A percentile compares a stretch with the other conserved stretches of the same genome.
Evolutionary conservation across 2,329 filamentous ascomycete genomes (phyloP).

Genomic region (Ilyonectria robusta): DNA sequence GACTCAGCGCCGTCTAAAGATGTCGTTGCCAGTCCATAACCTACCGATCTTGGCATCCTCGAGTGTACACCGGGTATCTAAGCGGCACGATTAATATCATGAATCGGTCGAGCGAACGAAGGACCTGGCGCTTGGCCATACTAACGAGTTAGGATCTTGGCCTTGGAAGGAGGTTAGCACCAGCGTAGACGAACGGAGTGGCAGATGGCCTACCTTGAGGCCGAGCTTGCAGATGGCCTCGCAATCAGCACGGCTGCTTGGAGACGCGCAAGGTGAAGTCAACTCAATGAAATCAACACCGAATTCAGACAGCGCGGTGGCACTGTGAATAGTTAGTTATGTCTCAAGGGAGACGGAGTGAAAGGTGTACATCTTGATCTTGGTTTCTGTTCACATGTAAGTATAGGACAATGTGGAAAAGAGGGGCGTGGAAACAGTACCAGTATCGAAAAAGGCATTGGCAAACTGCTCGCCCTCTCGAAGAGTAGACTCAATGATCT

Average conservation of each 20-base stretch:
- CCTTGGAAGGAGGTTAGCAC: constrained; percentile 15
- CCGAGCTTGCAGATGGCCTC: constrained; percentile 95
- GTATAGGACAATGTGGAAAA: background rate
- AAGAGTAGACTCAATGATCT: constrained; percentile 45
- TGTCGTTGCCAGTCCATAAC: background rate
- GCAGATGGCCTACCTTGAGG: constrained; percentile 74
- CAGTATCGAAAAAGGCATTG: constrained; percentile 83
- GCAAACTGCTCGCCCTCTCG: constrained; percentile 62
- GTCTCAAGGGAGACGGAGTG: background rate
- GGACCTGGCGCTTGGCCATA: background rate
- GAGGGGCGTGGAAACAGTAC: constrained; percentile 5
- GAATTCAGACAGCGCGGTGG: constrained; percentile 65
- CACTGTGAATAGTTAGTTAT: constrained; percentile 22
- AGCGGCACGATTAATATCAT: constrained; percentile 1
- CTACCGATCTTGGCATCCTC: constrained; percentile 66
- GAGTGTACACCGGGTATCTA: constrained; percentile 46
- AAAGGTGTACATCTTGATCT: constrained; percentile 40
- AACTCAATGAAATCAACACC: constrained; percentile 72
- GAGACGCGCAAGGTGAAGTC: constrained; percentile 89
- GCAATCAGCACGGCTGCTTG: constrained; percentile 75
- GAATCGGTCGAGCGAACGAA: background rate
- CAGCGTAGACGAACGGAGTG: background rate
- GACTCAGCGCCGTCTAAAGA: constrained; percentile 2
- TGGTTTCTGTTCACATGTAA: constrained; percentile 37
- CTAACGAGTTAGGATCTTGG: constrained; percentile 53